Evolutionary conservation across 2,329 filamentous ascomycete species (phyloP).

Genomic region (Annulohypoxylon truncatum): DNA sequence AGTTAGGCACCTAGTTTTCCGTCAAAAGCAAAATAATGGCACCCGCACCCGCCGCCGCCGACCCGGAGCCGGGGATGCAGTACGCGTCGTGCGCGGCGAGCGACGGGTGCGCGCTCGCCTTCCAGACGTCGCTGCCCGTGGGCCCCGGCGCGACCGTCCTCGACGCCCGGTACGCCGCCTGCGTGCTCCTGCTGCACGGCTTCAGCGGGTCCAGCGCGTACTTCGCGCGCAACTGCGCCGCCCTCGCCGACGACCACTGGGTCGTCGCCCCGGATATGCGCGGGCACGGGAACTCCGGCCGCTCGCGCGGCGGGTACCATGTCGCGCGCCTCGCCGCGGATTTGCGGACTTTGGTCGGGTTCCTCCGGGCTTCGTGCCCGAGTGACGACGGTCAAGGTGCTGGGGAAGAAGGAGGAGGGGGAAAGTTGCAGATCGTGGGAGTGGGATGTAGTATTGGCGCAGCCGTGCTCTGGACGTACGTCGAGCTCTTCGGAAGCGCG

Average conservation of each 20-base stretch:
- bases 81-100: slow-evolving; percentile 48
- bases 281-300: slow-evolving; percentile 53
- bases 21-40: too few species aligned
- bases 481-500: slow-evolving; percentile 52
- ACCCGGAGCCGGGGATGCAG: slow-evolving; percentile 44
- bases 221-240: slow-evolving; percentile 52
- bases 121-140: slow-evolving; percentile 51
- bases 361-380: slow-evolving; percentile 37
- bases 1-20: too few species aligned
- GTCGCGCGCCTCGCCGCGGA: slow-evolving; percentile 56
- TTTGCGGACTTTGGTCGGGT: slow-evolving; percentile 48
- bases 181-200: slow-evolving; percentile 55
- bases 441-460: slow-evolving; percentile 57
- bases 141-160: background rate
- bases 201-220: slow-evolving; percentile 56
- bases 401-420: background rate
- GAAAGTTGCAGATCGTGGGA: slow-evolving; percentile 43
- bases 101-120: slow-evolving; percentile 52
- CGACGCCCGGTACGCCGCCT: slow-evolving; percentile 37
- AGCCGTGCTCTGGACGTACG: slow-evolving; percentile 55
- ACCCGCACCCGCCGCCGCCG: background rate
- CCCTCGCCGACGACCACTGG: slow-evolving; percentile 49
- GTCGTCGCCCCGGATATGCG: slow-evolving; percentile 55
- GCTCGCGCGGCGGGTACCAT: slow-evolving; percentile 52
- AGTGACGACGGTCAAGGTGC: too few species aligned